Evolutionary conservation across 441 rosid genomes (phyloP).

Genomic region (Cnidoscolus chayamansa): DNA sequence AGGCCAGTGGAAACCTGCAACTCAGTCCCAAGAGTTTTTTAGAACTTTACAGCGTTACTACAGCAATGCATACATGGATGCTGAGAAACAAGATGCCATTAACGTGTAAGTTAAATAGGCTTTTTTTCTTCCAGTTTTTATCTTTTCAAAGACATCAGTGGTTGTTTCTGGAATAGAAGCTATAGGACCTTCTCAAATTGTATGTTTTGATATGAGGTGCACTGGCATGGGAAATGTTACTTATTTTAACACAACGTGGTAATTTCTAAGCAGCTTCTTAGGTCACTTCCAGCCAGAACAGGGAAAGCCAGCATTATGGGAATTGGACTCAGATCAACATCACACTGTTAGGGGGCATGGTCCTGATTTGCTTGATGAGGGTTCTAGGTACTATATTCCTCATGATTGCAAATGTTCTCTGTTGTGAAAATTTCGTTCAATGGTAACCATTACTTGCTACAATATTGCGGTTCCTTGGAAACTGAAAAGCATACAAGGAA

Average conservation of each 20-base stretch:
- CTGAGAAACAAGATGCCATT: conserved; percentile 95
- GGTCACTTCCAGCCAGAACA: conserved; percentile 88
- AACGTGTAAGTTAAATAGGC: conserved; percentile 54
- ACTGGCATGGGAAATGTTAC: background rate
- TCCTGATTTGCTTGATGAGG: conserved; percentile 41
- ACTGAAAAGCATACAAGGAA: background rate
- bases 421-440: background rate
- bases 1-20: conserved; percentile 99
- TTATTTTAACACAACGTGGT: conserved; percentile 12
- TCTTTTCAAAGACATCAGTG: background rate
- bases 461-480: background rate
- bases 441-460: background rate
- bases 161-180: conserved; percentile 5
- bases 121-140: no score
- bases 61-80: conserved; percentile 94
- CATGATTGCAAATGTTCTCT: conserved; percentile 11
- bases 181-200: background rate
- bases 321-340: conserved; percentile 86
- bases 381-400: conserved; percentile 44
- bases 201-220: background rate
- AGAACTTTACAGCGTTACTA: conserved; percentile 95
- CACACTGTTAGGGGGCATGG: conserved; percentile 42
- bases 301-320: conserved; percentile 88
- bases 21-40: conserved; percentile 96
- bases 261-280: conserved; percentile 59